These are phyloP conservation scores for Euryodendron excelsum DNA, from an alignment of 148 eudicot species.

Conservation along the genomic window DNA sequence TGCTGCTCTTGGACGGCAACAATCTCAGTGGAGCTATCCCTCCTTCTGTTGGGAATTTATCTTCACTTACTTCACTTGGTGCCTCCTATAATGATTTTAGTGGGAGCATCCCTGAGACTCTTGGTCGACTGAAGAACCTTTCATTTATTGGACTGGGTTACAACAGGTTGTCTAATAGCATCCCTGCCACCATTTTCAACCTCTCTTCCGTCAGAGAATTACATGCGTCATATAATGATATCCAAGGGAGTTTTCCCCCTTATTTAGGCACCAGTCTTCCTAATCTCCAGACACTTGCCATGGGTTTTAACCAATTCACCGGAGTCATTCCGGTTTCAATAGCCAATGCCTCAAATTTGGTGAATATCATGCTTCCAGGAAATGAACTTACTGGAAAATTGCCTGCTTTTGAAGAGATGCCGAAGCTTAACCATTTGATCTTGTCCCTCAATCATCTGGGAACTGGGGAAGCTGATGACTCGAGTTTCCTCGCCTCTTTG, in stretches of 20 bases:
- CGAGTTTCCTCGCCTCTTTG: slow-evolving; percentile 24
- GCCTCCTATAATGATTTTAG: not conserved
- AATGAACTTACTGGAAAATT: slow-evolving; percentile 1
- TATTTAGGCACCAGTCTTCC: slow-evolving; percentile 13
- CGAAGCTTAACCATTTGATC: not conserved
- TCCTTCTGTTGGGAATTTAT: not conserved
- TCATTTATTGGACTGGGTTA: not conserved
- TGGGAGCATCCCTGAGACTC: slow-evolving; percentile 1
- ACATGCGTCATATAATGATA: not conserved
- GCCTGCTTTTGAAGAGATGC: not conserved
- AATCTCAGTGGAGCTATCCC: not conserved
- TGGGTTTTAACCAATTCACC: slow-evolving; percentile 10
- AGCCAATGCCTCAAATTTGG: slow-evolving; percentile 14
- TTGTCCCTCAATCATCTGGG: slow-evolving; percentile 18
- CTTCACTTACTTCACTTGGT: not conserved
- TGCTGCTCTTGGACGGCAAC: not conserved
- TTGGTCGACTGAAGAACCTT: not conserved
- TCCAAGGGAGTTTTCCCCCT: slow-evolving; percentile 14
- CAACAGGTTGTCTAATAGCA: slow-evolving; percentile 1
- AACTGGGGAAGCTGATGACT: slow-evolving; percentile 17
- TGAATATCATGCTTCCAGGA: not conserved
- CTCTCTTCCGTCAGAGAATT: not conserved
- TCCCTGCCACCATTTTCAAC: slow-evolving; percentile 10
- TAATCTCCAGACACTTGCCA: slow-evolving; percentile 2
- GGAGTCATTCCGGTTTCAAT: slow-evolving; percentile 22